Conservation (phyloP, 1,284 basidiomycete genomes). For the Papiliotrema fonsecae region DNA sequence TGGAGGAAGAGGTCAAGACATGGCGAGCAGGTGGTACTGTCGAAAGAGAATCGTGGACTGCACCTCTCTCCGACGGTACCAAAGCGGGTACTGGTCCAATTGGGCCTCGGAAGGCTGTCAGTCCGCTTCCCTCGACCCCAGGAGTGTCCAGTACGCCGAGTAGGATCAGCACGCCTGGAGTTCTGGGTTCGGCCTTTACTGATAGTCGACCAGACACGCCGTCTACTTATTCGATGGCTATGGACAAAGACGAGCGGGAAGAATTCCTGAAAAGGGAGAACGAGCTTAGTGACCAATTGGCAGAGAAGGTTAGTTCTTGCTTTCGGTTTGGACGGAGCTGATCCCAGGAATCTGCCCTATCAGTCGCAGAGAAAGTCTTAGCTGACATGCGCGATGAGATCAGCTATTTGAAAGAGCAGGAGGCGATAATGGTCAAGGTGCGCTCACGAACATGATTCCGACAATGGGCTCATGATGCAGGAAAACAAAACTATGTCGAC, state of each 20-base stretch:
- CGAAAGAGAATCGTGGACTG: slow-evolving; percentile 77
- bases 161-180: slow-evolving; percentile 64
- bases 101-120: slow-evolving; percentile 52
- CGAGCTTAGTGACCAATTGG: slow-evolving; percentile 87
- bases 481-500: slow-evolving; percentile 82
- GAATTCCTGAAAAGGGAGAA: slow-evolving; percentile 97
- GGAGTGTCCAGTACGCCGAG: slow-evolving; percentile 52
- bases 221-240: slow-evolving; percentile 56
- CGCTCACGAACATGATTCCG: not conserved
- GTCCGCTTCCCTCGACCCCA: slow-evolving; percentile 56
- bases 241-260: slow-evolving; percentile 96
- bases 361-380: slow-evolving; percentile 54
- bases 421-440: slow-evolving; percentile 68
- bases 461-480: slow-evolving; percentile 43
- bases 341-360: slow-evolving; percentile 69
- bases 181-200: slow-evolving; percentile 14
- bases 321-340: not conserved
- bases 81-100: slow-evolving; percentile 50
- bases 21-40: slow-evolving; percentile 89
- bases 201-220: slow-evolving; percentile 42
- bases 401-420: slow-evolving; percentile 85
- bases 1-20: slow-evolving; percentile 85
- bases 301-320: slow-evolving; percentile 59
- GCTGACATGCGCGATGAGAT: slow-evolving; percentile 83
- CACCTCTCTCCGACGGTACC: slow-evolving; percentile 39